Evolutionary conservation across 2,329 filamentous ascomycete species (phyloP).

Genomic region (Lasiodiplodia citricola): DNA sequence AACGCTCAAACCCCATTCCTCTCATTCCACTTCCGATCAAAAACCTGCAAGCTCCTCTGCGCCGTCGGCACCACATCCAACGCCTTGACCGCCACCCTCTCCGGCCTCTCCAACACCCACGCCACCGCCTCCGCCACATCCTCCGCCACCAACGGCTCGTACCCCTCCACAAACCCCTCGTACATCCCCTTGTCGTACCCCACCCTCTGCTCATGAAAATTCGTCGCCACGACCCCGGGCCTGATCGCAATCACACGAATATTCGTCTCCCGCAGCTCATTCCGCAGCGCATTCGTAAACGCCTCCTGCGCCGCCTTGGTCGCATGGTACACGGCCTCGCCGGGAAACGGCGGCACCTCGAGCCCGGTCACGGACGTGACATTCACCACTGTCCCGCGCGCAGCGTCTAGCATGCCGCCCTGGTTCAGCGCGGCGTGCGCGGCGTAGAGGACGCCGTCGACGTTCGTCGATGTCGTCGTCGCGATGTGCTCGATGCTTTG

Average conservation of each 20-base stretch:
- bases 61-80: constrained; percentile 55
- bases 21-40: constrained; percentile 44
- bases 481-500: constrained; percentile 49
- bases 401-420: constrained; percentile 45
- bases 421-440: constrained; percentile 53
- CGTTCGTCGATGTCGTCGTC: constrained; percentile 56
- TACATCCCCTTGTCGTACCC: constrained; percentile 51
- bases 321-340: constrained; percentile 57
- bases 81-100: constrained; percentile 52
- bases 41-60: constrained; percentile 44
- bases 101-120: constrained; percentile 50
- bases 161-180: constrained; percentile 53
- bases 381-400: constrained; percentile 55
- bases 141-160: constrained; percentile 49
- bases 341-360: constrained; percentile 55
- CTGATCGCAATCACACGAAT: constrained; percentile 55
- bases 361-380: constrained; percentile 55
- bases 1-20: neutral
- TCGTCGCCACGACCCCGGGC: constrained; percentile 55
- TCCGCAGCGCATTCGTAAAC: constrained; percentile 56
- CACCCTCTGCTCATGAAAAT: constrained; percentile 56
- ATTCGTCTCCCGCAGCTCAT: constrained; percentile 53
- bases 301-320: constrained; percentile 56
- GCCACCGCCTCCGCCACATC: constrained; percentile 52
- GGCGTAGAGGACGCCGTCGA: constrained; percentile 55